These are phyloP conservation scores for Pythium periplocum DNA, from an alignment of 352 stramenopile genomes.

Conservation along the genomic window DNA sequence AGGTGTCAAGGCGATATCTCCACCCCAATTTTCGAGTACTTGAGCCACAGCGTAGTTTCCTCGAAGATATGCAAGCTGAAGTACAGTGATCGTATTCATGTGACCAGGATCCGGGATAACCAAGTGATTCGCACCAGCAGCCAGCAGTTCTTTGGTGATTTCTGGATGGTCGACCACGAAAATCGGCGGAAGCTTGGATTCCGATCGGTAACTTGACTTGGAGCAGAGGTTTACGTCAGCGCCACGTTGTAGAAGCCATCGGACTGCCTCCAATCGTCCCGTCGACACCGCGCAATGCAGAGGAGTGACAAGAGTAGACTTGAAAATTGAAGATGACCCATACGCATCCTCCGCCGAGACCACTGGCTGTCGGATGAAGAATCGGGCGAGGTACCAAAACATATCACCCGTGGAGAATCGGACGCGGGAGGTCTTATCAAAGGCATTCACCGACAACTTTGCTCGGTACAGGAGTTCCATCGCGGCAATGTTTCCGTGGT, in stretches of 20 bases:
- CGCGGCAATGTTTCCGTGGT: conserved; percentile 70
- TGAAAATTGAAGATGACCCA: conserved; percentile 50
- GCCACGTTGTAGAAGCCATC: conserved; percentile 64
- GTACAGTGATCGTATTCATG: conserved; percentile 82
- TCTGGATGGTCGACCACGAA: conserved; percentile 79
- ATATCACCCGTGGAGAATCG: conserved; percentile 75
- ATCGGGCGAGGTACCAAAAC: conserved; percentile 77
- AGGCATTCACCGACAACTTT: conserved; percentile 59
- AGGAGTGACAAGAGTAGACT: conserved; percentile 66
- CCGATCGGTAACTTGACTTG: conserved; percentile 61
- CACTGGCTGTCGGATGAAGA: conserved; percentile 65
- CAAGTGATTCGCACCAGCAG: conserved; percentile 65
- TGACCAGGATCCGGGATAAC: conserved; percentile 76
- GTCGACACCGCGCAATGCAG: conserved; percentile 80
- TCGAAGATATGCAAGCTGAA: conserved; percentile 74
- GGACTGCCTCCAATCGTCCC: conserved; percentile 60
- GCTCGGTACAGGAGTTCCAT: conserved; percentile 58
- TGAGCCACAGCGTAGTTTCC: conserved; percentile 79
- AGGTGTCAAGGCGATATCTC: conserved; percentile 70
- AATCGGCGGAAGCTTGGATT: conserved; percentile 66
- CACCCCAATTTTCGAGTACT: conserved; percentile 78
- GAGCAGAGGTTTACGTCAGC: conserved; percentile 76
- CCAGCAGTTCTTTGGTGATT: conserved; percentile 65
- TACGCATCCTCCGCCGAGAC: conserved; percentile 60
- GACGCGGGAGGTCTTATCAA: conserved; percentile 77